Conservation (phyloP, 2,329 filamentous ascomycete species). For the Phaeosphaeriaceae sp. region DNA sequence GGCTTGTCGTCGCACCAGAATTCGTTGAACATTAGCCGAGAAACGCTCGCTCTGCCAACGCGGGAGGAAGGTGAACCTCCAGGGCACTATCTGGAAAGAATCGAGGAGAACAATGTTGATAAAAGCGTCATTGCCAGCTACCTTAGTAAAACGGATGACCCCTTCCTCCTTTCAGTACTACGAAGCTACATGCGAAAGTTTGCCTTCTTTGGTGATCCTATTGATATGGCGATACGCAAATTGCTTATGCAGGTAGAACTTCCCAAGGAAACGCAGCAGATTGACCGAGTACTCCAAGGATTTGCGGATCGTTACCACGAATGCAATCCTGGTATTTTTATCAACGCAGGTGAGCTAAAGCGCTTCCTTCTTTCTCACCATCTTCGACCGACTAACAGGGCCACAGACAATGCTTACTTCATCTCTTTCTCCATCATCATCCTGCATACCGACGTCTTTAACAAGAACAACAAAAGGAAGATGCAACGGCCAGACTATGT, state of each 20-base stretch:
- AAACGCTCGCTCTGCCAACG: conserved; percentile 74
- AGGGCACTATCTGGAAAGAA: conserved; percentile 81
- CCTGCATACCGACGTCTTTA: conserved; percentile 98
- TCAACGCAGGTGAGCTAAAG: conserved; percentile 65
- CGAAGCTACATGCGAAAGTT: conserved; percentile 96
- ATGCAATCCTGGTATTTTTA: conserved; percentile 96
- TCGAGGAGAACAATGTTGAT: conserved; percentile 79
- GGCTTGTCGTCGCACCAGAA: conserved; percentile 80
- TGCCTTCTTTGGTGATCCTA: conserved; percentile 92
- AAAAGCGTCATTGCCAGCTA: conserved; percentile 84
- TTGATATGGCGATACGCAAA: conserved; percentile 97
- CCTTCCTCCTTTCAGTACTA: conserved; percentile 81
- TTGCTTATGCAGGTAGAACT: conserved; percentile 95
- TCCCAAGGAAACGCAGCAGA: conserved; percentile 97
- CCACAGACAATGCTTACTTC: conserved; percentile 88
- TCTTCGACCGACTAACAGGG: conserved; percentile 22
- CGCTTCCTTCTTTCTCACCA: not conserved
- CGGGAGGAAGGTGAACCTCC: conserved; percentile 87
- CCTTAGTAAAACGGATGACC: conserved; percentile 83
- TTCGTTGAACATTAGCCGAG: conserved; percentile 77
- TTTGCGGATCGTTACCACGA: conserved; percentile 98
- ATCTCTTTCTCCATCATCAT: conserved; percentile 97
- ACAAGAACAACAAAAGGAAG: conserved; percentile 99
- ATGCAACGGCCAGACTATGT: conserved; percentile 97
- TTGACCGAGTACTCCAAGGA: conserved; percentile 89